Conservation (phyloP, 805 yeast genomes). For the Clavispora carvajalis region DNA sequence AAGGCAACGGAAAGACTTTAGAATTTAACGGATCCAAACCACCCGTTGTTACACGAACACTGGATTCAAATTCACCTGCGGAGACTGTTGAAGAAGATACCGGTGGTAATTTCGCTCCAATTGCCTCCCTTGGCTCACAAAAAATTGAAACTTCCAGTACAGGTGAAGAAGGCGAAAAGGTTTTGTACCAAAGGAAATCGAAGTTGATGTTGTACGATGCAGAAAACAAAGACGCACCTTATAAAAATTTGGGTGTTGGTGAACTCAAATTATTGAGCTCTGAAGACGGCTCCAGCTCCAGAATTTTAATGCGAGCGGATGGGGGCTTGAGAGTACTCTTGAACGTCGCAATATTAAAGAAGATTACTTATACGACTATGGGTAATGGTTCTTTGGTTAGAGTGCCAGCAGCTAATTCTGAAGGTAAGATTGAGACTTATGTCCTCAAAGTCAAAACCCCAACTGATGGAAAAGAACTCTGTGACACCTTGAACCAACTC, state of each 20-base stretch:
- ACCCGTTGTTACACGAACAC: conserved; percentile 10
- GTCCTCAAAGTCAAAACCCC: conserved; percentile 71
- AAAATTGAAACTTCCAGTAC: conserved; percentile 48
- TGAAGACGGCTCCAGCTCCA: conserved; percentile 53
- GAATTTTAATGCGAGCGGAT: conserved; percentile 81
- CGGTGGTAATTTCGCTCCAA: conserved; percentile 38
- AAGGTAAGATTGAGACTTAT: conserved; percentile 55
- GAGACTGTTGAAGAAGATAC: conserved; percentile 40
- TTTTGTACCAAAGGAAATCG: conserved; percentile 59
- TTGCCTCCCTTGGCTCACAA: conserved; percentile 32
- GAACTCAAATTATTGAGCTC: conserved; percentile 68
- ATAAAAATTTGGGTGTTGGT: conserved; percentile 72
- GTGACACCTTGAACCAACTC: conserved; percentile 25
- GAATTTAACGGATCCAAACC: conserved; percentile 13
- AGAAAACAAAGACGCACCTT: conserved; percentile 44
- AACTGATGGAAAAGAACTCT: conserved; percentile 57
- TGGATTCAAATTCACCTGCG: conserved; percentile 18
- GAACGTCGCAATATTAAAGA: conserved; percentile 56
- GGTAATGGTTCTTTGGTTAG: conserved; percentile 65
- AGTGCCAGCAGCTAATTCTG: conserved; percentile 53
- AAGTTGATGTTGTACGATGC: conserved; percentile 61
- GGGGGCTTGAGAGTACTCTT: conserved; percentile 78
- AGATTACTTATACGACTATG: conserved; percentile 53
- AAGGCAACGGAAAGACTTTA: background rate
- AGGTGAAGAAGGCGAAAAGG: conserved; percentile 82